Evolutionary conservation across 306 rosid genomes (phyloP).

Genomic region (Cucumis hystrix): DNA sequence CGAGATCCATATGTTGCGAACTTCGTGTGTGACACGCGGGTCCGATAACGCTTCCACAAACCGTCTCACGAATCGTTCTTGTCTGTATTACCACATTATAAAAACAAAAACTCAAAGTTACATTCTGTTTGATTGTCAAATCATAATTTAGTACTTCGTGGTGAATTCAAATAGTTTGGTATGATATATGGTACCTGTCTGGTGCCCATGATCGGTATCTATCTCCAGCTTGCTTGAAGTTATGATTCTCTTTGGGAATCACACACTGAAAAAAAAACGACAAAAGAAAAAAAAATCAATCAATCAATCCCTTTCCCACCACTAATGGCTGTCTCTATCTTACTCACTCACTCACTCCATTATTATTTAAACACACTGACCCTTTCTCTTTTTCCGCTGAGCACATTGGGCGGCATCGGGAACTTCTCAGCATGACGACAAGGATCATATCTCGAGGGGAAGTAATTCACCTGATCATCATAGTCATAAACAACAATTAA

Average conservation of each 20-base stretch:
- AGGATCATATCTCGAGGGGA: conserved; percentile 80
- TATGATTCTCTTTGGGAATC: conserved; percentile 65
- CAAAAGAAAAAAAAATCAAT: not conserved
- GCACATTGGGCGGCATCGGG: conserved; percentile 46
- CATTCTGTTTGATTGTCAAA: no score
- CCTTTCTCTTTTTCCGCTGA: conserved; percentile 60
- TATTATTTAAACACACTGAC: conserved; percentile 9
- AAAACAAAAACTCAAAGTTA: no score
- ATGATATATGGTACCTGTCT: conserved; percentile 41
- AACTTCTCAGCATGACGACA: conserved; percentile 60
- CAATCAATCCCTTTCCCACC: not conserved
- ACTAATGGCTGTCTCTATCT: not conserved
- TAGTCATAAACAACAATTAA: no score
- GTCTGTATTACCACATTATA: conserved; percentile 27
- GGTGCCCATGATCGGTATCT: conserved; percentile 73
- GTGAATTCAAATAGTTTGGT: no score
- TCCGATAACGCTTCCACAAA: conserved; percentile 73
- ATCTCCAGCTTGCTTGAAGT: conserved; percentile 92
- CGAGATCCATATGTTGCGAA: conserved; percentile 80
- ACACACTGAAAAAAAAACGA: conserved; percentile 20
- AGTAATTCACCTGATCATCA: conserved; percentile 53
- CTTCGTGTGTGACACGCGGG: conserved; percentile 70
- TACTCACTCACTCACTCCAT: not conserved
- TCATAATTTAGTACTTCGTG: no score
- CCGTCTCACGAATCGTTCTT: conserved; percentile 57